phyloP scores from a whole-genome alignment of 352 stramenopile genomes.

The Elongisporangium anandrum region DNA sequence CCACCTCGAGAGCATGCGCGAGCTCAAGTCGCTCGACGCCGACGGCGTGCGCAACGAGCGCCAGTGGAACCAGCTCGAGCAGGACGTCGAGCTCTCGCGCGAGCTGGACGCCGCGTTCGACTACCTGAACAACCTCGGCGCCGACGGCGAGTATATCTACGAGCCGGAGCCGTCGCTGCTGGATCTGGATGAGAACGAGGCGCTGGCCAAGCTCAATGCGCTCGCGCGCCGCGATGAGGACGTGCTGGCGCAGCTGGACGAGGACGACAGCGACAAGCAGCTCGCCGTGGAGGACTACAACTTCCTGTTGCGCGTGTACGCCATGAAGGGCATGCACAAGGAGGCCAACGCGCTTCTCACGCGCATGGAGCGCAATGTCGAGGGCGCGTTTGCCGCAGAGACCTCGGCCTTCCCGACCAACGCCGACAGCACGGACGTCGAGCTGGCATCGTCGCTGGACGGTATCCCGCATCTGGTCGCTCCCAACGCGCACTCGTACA shows the following conservation, averaged over 20 bases:
- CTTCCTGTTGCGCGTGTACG: constrained; percentile 70
- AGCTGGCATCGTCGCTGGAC: constrained; percentile 34
- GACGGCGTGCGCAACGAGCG: constrained; percentile 40
- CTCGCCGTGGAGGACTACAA: constrained; percentile 71
- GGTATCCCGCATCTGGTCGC: constrained; percentile 40
- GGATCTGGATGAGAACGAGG: constrained; percentile 60
- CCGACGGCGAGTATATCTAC: constrained; percentile 65
- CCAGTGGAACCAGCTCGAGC: constrained; percentile 51
- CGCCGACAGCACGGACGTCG: constrained; percentile 20
- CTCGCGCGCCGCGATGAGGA: constrained; percentile 39
- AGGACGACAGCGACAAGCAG: constrained; percentile 21
- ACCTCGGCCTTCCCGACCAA: constrained; percentile 10
- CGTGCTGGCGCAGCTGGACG: constrained; percentile 35
- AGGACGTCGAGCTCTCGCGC: constrained; percentile 45
- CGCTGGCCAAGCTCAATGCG: constrained; percentile 64
- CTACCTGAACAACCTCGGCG: constrained; percentile 64
- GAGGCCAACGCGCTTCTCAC: constrained; percentile 68
- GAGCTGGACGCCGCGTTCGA: constrained; percentile 70
- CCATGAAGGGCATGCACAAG: constrained; percentile 48
- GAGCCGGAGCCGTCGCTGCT: constrained; percentile 49
- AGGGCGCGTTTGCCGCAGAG: constrained; percentile 1
- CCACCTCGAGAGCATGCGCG: constrained; percentile 42
- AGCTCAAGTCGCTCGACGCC: constrained; percentile 33
- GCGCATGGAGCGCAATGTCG: constrained; percentile 69
- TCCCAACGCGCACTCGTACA: constrained; percentile 64